Percentiles rank a stretch among this genome's conserved stretches.
Conservation (phyloP, 345 rosid species). For the Hirschfeldia incana region DNA sequence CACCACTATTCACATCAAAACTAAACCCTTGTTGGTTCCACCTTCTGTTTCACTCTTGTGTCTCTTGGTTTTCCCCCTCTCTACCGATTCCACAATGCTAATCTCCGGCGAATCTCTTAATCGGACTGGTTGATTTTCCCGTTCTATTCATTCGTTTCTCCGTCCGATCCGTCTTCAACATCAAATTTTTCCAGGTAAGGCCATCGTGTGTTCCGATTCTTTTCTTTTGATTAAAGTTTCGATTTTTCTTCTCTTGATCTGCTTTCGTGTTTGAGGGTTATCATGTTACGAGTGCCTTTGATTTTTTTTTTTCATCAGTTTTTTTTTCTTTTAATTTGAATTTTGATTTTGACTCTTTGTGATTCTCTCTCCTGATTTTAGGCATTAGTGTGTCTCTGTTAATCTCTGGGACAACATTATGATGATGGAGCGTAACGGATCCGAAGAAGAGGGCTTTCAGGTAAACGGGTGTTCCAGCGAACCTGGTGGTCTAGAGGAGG, state of each 20-base stretch:
- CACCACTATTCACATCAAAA: constrained; percentile 15
- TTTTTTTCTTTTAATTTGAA: not conserved
- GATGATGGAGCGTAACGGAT: constrained; percentile 8
- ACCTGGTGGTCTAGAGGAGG: constrained; percentile 17
- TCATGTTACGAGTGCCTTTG: not conserved
- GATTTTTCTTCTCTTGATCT: constrained; percentile 3
- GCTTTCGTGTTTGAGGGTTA: not conserved
- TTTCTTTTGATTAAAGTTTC: constrained; percentile 19
- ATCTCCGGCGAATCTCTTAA: constrained; percentile 12
- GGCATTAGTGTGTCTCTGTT: not conserved
- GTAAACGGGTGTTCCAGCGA: constrained; percentile 33
- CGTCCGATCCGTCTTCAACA: not conserved
- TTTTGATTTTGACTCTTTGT: constrained; percentile 3
- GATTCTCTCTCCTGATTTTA: not conserved
- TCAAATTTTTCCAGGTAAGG: constrained; percentile 1
- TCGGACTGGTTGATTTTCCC: not conserved
- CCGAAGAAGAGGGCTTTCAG: constrained; percentile 20
- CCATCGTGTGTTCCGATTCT: not conserved
- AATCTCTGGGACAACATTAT: constrained; percentile 21
- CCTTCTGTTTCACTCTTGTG: not conserved
- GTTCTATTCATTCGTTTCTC: not conserved
- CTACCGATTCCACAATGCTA: constrained; percentile 15
- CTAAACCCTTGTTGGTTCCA: not conserved
- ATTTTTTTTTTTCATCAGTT: not conserved
- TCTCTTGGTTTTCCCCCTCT: constrained; percentile 14